These are phyloP conservation scores for Dalbergia cochinchinensis DNA, from an alignment of 306 rosid species.

Conservation along the genomic window DNA sequence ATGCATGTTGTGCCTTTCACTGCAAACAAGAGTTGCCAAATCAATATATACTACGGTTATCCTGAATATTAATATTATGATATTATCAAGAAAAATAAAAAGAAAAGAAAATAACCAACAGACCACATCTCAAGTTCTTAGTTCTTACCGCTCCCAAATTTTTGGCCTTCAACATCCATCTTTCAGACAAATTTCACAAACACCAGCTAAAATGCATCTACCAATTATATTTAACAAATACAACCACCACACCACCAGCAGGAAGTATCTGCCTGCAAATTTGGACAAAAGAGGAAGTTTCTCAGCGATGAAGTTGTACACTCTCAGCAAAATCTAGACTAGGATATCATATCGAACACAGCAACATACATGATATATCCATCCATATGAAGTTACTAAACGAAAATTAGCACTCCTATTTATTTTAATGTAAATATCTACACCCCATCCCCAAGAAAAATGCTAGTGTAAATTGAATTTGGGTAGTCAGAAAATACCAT, in stretches of 20 bases:
- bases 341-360: conserved; percentile 7
- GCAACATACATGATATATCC: background rate
- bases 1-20: too few relatives aligned
- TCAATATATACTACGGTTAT: background rate
- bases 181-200: conserved; percentile 24
- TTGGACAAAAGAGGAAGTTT: conserved; percentile 32
- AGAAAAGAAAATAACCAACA: conserved; percentile 15
- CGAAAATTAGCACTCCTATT: too few relatives aligned
- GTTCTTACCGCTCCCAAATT: conserved; percentile 47
- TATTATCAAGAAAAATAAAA: conserved; percentile 10
- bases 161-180: conserved; percentile 47
- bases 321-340: conserved; percentile 13
- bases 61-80: background rate
- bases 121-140: conserved; percentile 32
- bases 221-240: conserved; percentile 11
- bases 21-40: too few relatives aligned
- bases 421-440: too few relatives aligned
- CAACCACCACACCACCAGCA: background rate
- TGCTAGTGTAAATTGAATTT: too few relatives aligned
- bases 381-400: background rate
- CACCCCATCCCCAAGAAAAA: too few relatives aligned
- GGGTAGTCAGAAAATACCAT: background rate
- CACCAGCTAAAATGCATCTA: conserved; percentile 28
- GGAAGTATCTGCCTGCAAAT: conserved; percentile 33
- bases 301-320: conserved; percentile 17